These are phyloP conservation scores for Ascochyta lentis DNA, from an alignment of 2,329 filamentous ascomycete species.

Conservation along the genomic window DNA sequence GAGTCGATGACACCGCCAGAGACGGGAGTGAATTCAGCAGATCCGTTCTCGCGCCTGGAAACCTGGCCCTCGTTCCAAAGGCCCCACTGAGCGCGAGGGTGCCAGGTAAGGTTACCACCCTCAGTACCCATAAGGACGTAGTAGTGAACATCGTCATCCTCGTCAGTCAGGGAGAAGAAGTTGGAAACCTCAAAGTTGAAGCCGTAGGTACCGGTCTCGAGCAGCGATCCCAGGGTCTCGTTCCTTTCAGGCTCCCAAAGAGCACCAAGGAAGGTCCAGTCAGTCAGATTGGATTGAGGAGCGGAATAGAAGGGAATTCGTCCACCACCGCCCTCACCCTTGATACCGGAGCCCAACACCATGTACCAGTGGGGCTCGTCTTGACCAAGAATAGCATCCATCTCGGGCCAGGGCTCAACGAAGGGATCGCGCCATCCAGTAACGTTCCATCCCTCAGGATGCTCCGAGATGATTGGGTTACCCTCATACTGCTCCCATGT, in stretches of 20 bases:
- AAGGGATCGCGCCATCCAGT: conserved; percentile 48
- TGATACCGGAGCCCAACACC: conserved; percentile 56
- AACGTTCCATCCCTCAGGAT: conserved; percentile 55
- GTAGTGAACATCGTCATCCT: conserved; percentile 54
- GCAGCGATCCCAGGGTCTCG: conserved; percentile 49
- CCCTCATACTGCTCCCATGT: conserved; percentile 56
- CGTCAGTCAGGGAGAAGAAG: conserved; percentile 55
- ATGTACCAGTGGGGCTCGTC: conserved; percentile 55
- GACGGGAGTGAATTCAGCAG: conserved; percentile 53
- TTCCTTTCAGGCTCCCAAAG: conserved; percentile 55
- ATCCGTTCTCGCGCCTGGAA: conserved; percentile 52
- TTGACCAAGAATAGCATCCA: conserved; percentile 52
- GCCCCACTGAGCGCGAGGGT: conserved; percentile 51
- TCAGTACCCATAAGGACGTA: conserved; percentile 54
- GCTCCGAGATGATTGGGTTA: conserved; percentile 54
- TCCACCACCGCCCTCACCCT: conserved; percentile 54
- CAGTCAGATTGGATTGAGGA: conserved; percentile 52
- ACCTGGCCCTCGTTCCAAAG: conserved; percentile 56
- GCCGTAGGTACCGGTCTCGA: conserved; percentile 55
- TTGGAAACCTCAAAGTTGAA: conserved; percentile 59
- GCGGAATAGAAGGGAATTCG: conserved; percentile 57
- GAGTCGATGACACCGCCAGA: conserved; percentile 54
- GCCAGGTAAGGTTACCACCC: conserved; percentile 54
- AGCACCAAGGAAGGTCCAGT: conserved; percentile 57
- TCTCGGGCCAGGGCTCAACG: conserved; percentile 48